phyloP scores from a whole-genome alignment of 805 yeast genomes.

The Starmerella bombi region DNA sequence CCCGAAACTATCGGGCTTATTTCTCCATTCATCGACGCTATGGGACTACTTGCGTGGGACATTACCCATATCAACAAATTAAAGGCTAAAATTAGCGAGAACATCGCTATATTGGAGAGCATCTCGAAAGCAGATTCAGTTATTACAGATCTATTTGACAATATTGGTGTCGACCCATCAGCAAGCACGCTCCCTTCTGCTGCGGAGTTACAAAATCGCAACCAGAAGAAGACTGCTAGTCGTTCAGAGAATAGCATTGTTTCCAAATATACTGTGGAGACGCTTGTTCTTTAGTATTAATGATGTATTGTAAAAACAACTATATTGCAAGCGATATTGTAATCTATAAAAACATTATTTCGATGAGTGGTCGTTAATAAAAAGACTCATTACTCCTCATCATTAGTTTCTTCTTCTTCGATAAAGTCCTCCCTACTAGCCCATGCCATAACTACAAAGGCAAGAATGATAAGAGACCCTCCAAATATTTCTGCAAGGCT shows the following conservation, averaged over 20 bases:
- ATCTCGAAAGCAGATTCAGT: constrained; percentile 18
- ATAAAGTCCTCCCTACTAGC: constrained; percentile 27
- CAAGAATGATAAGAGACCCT: constrained; percentile 52
- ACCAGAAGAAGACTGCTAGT: constrained; percentile 12
- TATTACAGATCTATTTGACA: constrained; percentile 23
- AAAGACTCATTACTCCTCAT: constrained; percentile 23
- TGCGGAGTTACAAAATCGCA: constrained; percentile 18
- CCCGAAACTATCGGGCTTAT: constrained; percentile 49
- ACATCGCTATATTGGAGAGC: constrained; percentile 31
- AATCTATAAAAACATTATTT: no score
- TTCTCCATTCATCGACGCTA: constrained; percentile 54
- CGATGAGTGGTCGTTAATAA: no score
- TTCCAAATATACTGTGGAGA: constrained; percentile 27
- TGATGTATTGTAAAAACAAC: not conserved
- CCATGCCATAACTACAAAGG: constrained; percentile 43
- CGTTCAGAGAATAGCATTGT: constrained; percentile 10
- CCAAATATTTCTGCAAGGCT: constrained; percentile 50
- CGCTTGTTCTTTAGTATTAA: constrained; percentile 18
- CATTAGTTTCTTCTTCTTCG: constrained; percentile 24
- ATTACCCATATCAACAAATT: constrained; percentile 37
- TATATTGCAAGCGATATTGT: not conserved
- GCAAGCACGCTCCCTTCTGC: not conserved
- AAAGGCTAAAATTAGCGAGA: constrained; percentile 33
- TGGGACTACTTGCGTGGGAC: constrained; percentile 57
- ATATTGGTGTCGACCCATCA: constrained; percentile 18